A percentile compares a stretch with the other conserved stretches of the same genome.
Evolutionary conservation across 352 stramenopile genomes (phyloP).

Genomic region (Albugo laibachii): DNA sequence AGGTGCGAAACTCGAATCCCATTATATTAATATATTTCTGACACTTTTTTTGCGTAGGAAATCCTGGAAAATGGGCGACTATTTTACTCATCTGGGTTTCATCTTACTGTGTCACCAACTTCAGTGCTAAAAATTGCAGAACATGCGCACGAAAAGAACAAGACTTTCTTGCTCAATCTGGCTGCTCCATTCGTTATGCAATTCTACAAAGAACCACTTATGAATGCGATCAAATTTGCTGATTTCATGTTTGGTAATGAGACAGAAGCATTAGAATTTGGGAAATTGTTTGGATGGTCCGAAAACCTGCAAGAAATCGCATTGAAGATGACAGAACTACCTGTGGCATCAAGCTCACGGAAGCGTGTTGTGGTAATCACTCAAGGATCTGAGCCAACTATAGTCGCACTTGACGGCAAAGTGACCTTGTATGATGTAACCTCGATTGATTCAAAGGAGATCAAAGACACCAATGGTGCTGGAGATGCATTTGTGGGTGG

Average conservation of each 20-base stretch:
- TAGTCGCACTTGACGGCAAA: slow-evolving; percentile 90
- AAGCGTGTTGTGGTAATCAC: slow-evolving; percentile 96
- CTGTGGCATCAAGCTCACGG: slow-evolving; percentile 84
- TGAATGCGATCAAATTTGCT: slow-evolving; percentile 85
- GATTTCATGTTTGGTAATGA: slow-evolving; percentile 99
- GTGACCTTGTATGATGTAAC: slow-evolving; percentile 86
- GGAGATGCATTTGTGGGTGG: slow-evolving; percentile 98
- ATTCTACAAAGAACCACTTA: slow-evolving; percentile 94
- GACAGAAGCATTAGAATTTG: slow-evolving; percentile 92
- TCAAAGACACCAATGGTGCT: slow-evolving; percentile 98
- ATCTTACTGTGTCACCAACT: slow-evolving; percentile 93
- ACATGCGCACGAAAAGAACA: slow-evolving; percentile 85
- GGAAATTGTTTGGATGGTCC: slow-evolving; percentile 78
- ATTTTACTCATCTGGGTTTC: slow-evolving; percentile 97
- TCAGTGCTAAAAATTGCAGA: slow-evolving; percentile 85
- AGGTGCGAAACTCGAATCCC: slow-evolving; percentile 1
- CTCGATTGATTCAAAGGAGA: slow-evolving; percentile 63
- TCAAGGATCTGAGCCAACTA: slow-evolving; percentile 88
- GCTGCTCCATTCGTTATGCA: slow-evolving; percentile 96
- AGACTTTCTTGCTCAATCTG: slow-evolving; percentile 94
- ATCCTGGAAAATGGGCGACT: slow-evolving; percentile 88
- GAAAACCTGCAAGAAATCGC: slow-evolving; percentile 81
- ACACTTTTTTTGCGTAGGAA: slow-evolving; percentile 26
- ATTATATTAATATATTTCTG: neutral
- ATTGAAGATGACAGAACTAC: slow-evolving; percentile 81